Conservation (phyloP, 116 monocot genomes). For the Posidonia oceanica region DNA sequence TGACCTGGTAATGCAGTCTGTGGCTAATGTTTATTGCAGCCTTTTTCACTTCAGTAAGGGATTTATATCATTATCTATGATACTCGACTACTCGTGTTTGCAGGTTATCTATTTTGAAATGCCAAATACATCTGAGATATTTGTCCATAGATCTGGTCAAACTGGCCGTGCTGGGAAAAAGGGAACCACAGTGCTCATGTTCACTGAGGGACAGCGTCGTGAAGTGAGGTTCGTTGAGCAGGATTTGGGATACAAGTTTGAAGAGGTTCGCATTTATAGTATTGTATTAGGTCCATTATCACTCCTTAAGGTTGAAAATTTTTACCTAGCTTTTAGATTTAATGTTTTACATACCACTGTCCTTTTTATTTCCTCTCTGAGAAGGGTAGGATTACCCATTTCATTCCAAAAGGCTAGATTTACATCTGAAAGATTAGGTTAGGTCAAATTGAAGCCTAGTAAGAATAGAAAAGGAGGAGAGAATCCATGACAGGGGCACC, state of each 20-base stretch:
- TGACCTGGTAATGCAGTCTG: constrained; percentile 49
- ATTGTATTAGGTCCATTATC: background rate
- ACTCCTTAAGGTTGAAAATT: background rate
- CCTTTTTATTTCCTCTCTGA: background rate
- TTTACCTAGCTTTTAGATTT: too few species aligned
- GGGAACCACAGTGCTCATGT: constrained; percentile 82
- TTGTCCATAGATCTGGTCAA: constrained; percentile 94
- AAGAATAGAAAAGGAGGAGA: too few species aligned
- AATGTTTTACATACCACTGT: too few species aligned
- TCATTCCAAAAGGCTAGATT: too few species aligned
- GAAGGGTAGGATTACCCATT: too few species aligned
- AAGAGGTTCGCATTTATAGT: constrained; percentile 12
- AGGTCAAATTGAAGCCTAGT: too few species aligned
- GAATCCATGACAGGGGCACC: too few species aligned
- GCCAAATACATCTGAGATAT: constrained; percentile 94
- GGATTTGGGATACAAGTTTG: constrained; percentile 83
- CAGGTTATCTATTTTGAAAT: constrained; percentile 95
- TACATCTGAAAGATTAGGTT: too few species aligned
- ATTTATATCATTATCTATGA: background rate
- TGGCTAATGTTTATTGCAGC: background rate
- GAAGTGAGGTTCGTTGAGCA: constrained; percentile 82
- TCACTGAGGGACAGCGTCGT: constrained; percentile 75
- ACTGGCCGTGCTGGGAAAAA: constrained; percentile 95
- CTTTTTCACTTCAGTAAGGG: too few species aligned
- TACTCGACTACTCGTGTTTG: constrained; percentile 1